phyloP scores from a whole-genome alignment of 768 basidiomycete genomes.

The Agrocybe chaxingu region DNA sequence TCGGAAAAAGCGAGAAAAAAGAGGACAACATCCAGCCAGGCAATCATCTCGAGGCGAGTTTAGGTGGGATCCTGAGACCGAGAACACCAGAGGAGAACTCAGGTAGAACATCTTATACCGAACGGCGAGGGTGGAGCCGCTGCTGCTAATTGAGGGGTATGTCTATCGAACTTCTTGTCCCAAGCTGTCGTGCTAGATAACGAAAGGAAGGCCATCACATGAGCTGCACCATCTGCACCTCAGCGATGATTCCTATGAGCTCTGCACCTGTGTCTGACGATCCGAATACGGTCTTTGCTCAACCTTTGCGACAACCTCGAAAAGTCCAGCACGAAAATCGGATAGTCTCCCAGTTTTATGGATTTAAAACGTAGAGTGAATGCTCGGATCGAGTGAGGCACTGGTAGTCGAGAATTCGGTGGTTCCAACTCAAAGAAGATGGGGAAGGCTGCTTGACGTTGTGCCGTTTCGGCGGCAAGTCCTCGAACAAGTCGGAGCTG shows the following conservation, averaged over 20 bases:
- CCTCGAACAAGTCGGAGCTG: too few species aligned
- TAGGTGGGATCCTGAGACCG: too few species aligned
- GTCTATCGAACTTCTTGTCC: background rate
- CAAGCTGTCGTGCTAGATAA: conserved; percentile 13
- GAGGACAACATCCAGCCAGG: conserved; percentile 14
- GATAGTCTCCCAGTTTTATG: too few species aligned
- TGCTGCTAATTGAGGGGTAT: conserved; percentile 9
- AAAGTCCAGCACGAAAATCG: too few species aligned
- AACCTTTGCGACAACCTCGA: background rate
- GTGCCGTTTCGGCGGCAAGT: too few species aligned
- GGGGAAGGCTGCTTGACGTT: too few species aligned
- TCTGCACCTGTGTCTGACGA: background rate
- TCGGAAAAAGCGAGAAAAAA: conserved; percentile 12
- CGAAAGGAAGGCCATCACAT: conserved; percentile 10
- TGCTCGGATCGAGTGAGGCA: too few species aligned
- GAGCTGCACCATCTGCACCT: conserved; percentile 2
- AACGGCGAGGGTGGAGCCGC: conserved; percentile 1
- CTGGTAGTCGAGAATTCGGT: too few species aligned
- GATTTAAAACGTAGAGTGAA: too few species aligned
- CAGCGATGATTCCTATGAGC: background rate
- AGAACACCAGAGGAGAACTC: background rate
- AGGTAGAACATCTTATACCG: background rate
- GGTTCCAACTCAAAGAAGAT: too few species aligned
- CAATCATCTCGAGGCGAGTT: conserved; percentile 11
- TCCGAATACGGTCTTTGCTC: background rate